A percentile compares a stretch with the other conserved stretches of the same genome.
Conservation (phyloP, 192 early-diverging fungal species). For the Pecoramyces ruminantium region DNA sequence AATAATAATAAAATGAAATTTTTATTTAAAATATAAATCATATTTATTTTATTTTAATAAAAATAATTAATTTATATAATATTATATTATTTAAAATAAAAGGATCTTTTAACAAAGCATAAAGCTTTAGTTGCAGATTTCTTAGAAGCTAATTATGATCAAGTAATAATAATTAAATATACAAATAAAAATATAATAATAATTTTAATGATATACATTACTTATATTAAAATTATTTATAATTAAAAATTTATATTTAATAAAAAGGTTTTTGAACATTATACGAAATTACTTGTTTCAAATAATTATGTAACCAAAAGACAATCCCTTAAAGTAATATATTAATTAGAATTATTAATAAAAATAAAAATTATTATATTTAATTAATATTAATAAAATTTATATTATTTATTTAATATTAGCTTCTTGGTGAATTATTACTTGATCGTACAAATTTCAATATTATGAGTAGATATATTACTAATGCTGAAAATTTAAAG, state of each 20-base stretch:
- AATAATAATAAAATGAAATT: neutral
- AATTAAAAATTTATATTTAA: neutral
- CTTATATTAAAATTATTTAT: neutral
- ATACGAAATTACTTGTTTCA: conserved; percentile 65
- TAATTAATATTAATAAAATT: neutral
- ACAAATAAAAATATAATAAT: too few relatives aligned
- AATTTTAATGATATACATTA: too few relatives aligned
- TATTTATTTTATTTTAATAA: too few relatives aligned
- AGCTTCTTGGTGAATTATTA: conserved; percentile 92
- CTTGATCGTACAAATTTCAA: conserved; percentile 87
- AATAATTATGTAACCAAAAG: conserved; percentile 95
- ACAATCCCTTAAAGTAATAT: conserved; percentile 95
- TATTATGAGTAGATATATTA: conserved; percentile 91
- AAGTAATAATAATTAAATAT: too few relatives aligned
- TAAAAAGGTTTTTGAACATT: conserved; percentile 64
- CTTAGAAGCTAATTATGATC: conserved; percentile 75
- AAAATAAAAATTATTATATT: too few relatives aligned
- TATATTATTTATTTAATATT: neutral
- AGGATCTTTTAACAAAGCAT: conserved; percentile 88
- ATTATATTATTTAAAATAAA: neutral
- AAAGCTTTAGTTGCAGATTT: conserved; percentile 82
- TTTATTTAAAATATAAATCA: too few relatives aligned
- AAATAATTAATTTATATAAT: neutral
- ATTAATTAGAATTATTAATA: too few relatives aligned
- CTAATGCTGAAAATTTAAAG: conserved; percentile 80